Base-by-base conservation (phyloP, 176 grass and related monocot genomes). In the Poa pratensis region DNA sequence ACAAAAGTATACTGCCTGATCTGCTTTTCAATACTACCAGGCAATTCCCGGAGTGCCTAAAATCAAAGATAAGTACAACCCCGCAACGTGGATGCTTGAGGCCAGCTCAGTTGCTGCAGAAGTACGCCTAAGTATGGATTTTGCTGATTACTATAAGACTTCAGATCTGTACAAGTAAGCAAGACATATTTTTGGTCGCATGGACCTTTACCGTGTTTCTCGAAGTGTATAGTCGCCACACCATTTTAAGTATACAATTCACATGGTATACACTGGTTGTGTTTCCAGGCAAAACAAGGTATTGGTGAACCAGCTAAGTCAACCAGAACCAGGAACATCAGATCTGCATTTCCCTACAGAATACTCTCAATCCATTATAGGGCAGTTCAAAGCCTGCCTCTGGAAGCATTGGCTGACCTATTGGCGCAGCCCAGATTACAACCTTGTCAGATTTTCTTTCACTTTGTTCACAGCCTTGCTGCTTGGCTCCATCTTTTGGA, bases 71-170 rank as follows among this genome's bases (percentile, higher is more conserved):
- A 99, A 92, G 79, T 94, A 99, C 91, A 99, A 99, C 73, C 96
- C 93, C 17, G 96, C 96, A 49, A 90, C 93, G 7, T 99, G 96
- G 96, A 96, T 99, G 96, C 94, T 99, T 49, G 96, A 99, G 84
- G 93, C 92, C 76, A 96, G 88, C 81, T 99, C 96, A 77, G 62
- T 92, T 89, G 81, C 88, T 81, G 91, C 91, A 20, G 96, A 96
- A 96, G 91, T 92, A 57, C 96, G 96, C 55, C 50, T 94, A 58
- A 83, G 73, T 45, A 94, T 94, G 80, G 96, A 99, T 76, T 96
- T 96, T 82, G 90, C 91, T 4, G 81, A 96, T 48, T 89, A 94
- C 76, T 96, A 94, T 54, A 92, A 74, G 85, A 88, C 91, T 75
- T 96, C 96, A 64, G 88, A 89, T 79, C 82, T 96, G 19, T 69